Conservation (phyloP, 768 basidiomycete genomes). For the Serendipita sp. region DNA sequence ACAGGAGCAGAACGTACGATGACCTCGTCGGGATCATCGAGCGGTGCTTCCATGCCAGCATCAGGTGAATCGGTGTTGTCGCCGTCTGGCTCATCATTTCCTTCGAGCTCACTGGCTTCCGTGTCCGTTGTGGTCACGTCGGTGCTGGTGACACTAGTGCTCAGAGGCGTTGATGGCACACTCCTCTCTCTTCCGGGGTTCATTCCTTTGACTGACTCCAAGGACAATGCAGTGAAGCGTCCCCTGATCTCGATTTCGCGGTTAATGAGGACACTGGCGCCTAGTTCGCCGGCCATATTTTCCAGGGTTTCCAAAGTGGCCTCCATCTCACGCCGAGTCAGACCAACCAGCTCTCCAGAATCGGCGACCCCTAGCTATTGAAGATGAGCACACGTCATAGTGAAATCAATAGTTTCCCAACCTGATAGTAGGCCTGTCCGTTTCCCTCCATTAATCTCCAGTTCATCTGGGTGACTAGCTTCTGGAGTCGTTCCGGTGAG, state of each 20-base stretch:
- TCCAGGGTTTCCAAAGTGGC: slow-evolving; percentile 74
- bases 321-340: slow-evolving; percentile 57
- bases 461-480: slow-evolving; percentile 87
- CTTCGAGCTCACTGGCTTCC: slow-evolving; percentile 17
- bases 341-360: slow-evolving; percentile 72
- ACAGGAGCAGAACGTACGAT: slow-evolving; percentile 3
- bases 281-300: slow-evolving; percentile 89
- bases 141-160: background rate
- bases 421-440: slow-evolving; percentile 69
- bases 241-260: slow-evolving; percentile 65
- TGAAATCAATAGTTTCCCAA: background rate
- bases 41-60: background rate
- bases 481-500: slow-evolving; percentile 55
- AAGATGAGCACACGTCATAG: slow-evolving; percentile 18
- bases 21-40: slow-evolving; percentile 2
- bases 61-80: background rate
- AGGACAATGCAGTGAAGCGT: background rate
- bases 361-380: slow-evolving; percentile 57
- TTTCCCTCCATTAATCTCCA: slow-evolving; percentile 84
- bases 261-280: slow-evolving; percentile 79
- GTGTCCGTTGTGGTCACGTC: slow-evolving; percentile 17
- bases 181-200: background rate
- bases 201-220: slow-evolving; percentile 3
- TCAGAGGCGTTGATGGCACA: background rate
- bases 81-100: background rate